phyloP scores from a whole-genome alignment of 495 filamentous ascomycete genomes.

The Podospora appendiculata region DNA sequence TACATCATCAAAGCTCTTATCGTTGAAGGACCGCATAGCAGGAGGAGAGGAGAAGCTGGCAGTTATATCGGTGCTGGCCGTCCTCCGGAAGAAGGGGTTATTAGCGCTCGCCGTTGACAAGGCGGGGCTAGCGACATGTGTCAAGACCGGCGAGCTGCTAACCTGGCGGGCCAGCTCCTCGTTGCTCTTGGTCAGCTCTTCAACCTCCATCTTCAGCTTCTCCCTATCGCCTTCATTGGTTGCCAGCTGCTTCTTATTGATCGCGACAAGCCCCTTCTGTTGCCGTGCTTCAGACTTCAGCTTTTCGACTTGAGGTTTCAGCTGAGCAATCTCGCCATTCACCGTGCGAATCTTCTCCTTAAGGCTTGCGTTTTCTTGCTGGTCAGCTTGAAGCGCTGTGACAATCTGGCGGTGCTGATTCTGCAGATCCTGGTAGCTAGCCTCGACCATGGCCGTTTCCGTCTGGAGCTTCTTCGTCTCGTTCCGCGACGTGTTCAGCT shows the following conservation, averaged over 20 bases:
- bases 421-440: conserved; percentile 73
- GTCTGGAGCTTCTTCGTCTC: conserved; percentile 77
- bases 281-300: conserved; percentile 81
- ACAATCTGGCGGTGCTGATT: conserved; percentile 71
- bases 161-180: conserved; percentile 42
- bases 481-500: conserved; percentile 62
- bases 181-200: conserved; percentile 56
- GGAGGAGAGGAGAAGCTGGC: conserved; percentile 38
- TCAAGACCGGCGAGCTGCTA: conserved; percentile 28
- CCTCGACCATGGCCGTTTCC: conserved; percentile 76
- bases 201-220: conserved; percentile 70
- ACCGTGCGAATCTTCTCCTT: conserved; percentile 80
- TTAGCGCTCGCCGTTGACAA: conserved; percentile 68
- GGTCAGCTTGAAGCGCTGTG: conserved; percentile 71
- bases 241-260: conserved; percentile 93
- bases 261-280: conserved; percentile 90
- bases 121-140: conserved; percentile 54
- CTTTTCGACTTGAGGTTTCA: conserved; percentile 87
- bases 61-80: conserved; percentile 59
- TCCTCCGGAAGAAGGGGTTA: conserved; percentile 85
- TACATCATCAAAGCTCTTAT: conserved; percentile 78
- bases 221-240: conserved; percentile 84
- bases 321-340: conserved; percentile 70
- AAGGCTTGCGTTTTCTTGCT: conserved; percentile 75
- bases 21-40: conserved; percentile 39